Percentiles rank a stretch among this genome's conserved stretches.
Conservation (phyloP, 352 stramenopile genomes). For the Sclerospora graminicola region DNA sequence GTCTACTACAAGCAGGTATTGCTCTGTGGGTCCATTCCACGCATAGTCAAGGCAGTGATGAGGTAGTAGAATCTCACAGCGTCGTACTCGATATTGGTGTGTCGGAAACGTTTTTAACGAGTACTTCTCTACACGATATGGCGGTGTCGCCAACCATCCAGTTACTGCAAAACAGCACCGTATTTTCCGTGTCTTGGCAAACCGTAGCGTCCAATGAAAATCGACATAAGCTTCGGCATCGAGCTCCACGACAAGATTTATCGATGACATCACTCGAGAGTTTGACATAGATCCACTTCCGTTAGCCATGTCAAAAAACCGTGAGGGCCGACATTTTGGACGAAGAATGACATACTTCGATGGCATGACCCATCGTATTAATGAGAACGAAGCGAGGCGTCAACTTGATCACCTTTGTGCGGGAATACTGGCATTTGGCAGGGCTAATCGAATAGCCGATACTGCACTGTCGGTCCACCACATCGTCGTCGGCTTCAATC, state of each 20-base stretch:
- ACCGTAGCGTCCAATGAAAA: conserved; percentile 74
- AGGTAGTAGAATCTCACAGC: conserved; percentile 76
- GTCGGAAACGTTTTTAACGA: conserved; percentile 81
- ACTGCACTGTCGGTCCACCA: conserved; percentile 52
- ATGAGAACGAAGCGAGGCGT: conserved; percentile 82
- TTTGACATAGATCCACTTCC: conserved; percentile 30
- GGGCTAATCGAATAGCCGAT: conserved; percentile 75
- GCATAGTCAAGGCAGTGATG: conserved; percentile 83
- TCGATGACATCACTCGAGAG: conserved; percentile 40
- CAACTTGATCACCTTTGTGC: conserved; percentile 84
- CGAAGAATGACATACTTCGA: conserved; percentile 77
- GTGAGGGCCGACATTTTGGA: conserved; percentile 40
- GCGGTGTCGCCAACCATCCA: conserved; percentile 68
- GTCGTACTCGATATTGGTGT: conserved; percentile 70
- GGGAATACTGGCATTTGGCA: conserved; percentile 66
- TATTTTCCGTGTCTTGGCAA: conserved; percentile 63
- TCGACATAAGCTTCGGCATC: conserved; percentile 69
- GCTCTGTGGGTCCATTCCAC: conserved; percentile 80
- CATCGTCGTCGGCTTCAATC: conserved; percentile 58
- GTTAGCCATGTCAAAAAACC: conserved; percentile 31
- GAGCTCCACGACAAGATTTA: conserved; percentile 55
- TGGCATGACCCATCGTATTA: conserved; percentile 54
- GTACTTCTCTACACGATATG: conserved; percentile 85
- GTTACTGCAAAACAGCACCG: conserved; percentile 59
- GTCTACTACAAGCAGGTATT: conserved; percentile 71